Conservation (phyloP, 441 rosid species). For the Adansonia grandidieri region DNA sequence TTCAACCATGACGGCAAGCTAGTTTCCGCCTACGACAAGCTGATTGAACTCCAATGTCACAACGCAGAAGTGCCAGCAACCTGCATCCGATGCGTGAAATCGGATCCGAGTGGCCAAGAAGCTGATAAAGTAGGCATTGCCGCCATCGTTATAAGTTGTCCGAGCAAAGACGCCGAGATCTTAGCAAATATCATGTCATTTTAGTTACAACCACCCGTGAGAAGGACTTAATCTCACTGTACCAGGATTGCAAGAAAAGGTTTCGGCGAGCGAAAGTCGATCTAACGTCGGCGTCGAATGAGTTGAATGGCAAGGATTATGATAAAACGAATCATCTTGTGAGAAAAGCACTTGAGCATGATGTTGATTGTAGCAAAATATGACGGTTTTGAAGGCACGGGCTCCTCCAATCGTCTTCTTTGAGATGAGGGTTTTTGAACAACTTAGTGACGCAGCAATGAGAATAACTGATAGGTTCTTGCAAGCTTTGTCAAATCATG, state of each 20-base stretch:
- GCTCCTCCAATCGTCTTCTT: no score
- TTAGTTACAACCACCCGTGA: neutral
- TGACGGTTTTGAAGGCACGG: neutral
- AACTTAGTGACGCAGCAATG: neutral
- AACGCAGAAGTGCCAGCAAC: constrained; percentile 16
- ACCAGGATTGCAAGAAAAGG: neutral
- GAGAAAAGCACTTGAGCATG: neutral
- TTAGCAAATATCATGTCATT: constrained; percentile 9
- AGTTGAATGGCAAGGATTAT: constrained; percentile 20
- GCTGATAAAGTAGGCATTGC: no score
- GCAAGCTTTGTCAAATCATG: neutral
- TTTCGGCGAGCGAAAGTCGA: neutral
- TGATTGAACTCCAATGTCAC: constrained; percentile 28
- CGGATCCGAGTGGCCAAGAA: no score
- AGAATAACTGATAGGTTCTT: neutral
- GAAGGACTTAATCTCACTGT: neutral
- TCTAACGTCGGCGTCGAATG: neutral
- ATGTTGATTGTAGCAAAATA: neutral
- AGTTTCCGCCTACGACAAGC: constrained; percentile 5
- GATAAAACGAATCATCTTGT: constrained; percentile 23
- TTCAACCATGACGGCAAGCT: neutral
- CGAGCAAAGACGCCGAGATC: neutral
- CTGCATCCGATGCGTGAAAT: constrained; percentile 23
- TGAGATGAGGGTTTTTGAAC: neutral
- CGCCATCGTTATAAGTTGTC: constrained; percentile 19